Base-by-base conservation (phyloP, 2,329 filamentous ascomycete species). In the Lasiodiplodia gonubiensis region DNA sequence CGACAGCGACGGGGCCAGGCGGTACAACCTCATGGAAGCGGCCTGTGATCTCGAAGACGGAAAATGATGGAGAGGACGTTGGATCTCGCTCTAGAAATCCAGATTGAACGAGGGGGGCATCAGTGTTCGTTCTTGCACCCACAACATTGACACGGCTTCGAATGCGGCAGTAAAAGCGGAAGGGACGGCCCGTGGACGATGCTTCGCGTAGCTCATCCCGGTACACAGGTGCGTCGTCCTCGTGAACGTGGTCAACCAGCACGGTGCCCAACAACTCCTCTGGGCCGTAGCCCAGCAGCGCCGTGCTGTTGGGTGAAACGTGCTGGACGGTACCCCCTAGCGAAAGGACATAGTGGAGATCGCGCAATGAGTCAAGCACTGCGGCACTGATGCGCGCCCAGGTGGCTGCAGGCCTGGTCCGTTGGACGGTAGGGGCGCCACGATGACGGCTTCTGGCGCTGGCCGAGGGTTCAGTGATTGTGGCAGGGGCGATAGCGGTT, bases 141-240 rank as follows among this genome's bases (percentile, higher is more conserved):
- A 21, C 33, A 27, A 16, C 27, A 14, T 21, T 25, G 21, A 12
- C 14, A 12, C 59, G 21, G 30, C 46, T 63, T 51, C 64, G 64
- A 16, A 66, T 39, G 23, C 64, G 64, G 33, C 53, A 66, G 27
- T 66, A 51, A 39, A 66, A 66, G 25, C 64, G 64, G 57, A 66
- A 66, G 12, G 52, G 42, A 6, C 35, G 53, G 27, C 64, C 64
- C 27, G 53, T 66, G n/a, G 64, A 57, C 18, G 53, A 57, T 12
- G 52, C 46, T 27, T 66, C 64, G 30, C 53, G 54, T 5, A 66
- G n/a, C 42, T 66, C 64, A 27, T 55, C 53, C n/a, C 52, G 25
- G 53, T 49, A 66, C 21, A 51, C 33, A 21, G 64, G 64, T n/a
- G 48, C 27, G 23, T 66, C 64, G 53, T 66, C 64, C 18, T 66